Evolutionary conservation across 768 basidiomycete species (phyloP), one percentile per base, ranked within the genome.

Genomic region (Lactarius quietus): DNA sequence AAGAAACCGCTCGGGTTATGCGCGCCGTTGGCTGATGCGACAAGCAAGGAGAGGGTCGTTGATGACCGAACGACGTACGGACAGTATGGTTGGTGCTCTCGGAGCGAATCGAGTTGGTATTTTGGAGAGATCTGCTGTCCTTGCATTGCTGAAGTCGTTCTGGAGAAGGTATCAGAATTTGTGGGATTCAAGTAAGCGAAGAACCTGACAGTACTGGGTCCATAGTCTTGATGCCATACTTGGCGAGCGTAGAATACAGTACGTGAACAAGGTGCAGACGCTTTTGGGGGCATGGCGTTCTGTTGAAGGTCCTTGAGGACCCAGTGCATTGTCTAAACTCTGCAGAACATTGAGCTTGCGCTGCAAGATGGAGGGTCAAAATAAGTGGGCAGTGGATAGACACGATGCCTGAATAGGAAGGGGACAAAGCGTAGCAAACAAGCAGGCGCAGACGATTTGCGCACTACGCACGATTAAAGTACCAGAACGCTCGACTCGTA

Each of bases 11-110:
- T 57, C 43, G 60, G 20, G 41, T n/a, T 52, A 61, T 59, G 57
- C n/a, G 26, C 48, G 57, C 18, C 58, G 61, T 62, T 57, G 36
- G 43, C 45, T 5, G 45, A 62, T 15, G 69, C 72, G 18, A 71
- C 72, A 14, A 84, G 81, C 10, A 86, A 73, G 3, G 85, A 82
- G 5, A 88, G 88, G 14, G 90, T 78, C 2, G 79, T 71, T 3
- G 88, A 90, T 8, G 89, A 89, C 17, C 83, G 82, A 39, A 88
- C 86, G 33, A 90, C 83, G 67, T 92, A 93, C n/a, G 92, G 92
- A 69, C 92, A 93, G 70, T 90, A 92, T 3, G 89, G 88, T 31
- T 92, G 83, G 72, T 93, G 92, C 74, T 94, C 92, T 70, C 86
- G 88, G 55, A 92, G 74, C 41, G 92, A 72, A 72, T 94, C 91